Evolutionary conservation across 2,329 filamentous ascomycete species (phyloP), one percentile per base, ranked within the genome.

Genomic region (Proliferodiscus dingleyae): DNA sequence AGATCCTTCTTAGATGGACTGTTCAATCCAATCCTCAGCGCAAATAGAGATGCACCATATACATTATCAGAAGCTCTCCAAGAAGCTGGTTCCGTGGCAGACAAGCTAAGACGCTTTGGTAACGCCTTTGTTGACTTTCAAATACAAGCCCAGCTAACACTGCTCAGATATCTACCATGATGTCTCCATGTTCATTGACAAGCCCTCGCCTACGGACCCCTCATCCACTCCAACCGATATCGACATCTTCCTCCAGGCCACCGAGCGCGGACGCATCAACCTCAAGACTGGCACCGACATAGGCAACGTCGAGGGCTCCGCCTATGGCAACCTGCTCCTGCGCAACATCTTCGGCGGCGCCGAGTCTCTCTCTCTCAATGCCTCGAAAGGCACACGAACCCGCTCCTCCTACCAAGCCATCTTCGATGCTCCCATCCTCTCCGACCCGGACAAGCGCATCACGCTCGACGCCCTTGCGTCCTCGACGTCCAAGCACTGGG

Each of bases 301-400:
- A 37, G 93, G 93, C 52, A 95, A 94, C 62, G 83, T 88, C 18
- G 93, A 98, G 67, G 93, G 91, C 28, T 95, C 90, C 6, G 91
- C 90, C 3, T 97, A 95, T 63, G 84, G 87, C 55, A 91, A 93
- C 56, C 76, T 89, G 36, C 75, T 91, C 41, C 83, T 89, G 73
- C 83, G 93, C 56, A 98, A 98, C 68, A 77, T 98, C 49, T 88
- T 98, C 64, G 93, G 93, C 41, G 93, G 93, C 30, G 93, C 90
- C 19, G 93, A 98, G 71, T 86, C 85, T 46, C 70, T 98, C 52
- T 88, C 87, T 42, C 71, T 95, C 49, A 91, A 95, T 60, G 90
- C 88, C 39, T 90, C 89, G 24, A 72, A 90, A 19, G 93, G 93
- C 46, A 97, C 91, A 5, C 80, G 93, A 36, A 97, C 93, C 22